These are phyloP conservation scores for Fusarium nurragi DNA, from an alignment of 2,329 filamentous ascomycete genomes.

Conservation along the genomic window DNA sequence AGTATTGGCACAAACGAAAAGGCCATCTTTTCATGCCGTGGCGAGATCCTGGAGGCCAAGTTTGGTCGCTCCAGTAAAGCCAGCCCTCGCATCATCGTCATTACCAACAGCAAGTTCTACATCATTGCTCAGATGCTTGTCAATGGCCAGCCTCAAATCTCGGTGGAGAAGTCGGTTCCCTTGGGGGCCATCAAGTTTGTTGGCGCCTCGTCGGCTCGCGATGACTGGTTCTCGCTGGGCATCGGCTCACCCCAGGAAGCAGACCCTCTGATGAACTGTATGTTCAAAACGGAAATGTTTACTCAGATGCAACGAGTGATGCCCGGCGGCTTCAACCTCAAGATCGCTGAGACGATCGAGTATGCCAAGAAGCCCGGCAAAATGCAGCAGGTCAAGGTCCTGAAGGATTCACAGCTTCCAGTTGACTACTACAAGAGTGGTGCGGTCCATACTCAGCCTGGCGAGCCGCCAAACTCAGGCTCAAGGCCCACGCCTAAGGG, in stretches of 20 bases:
- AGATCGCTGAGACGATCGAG: constrained; percentile 85
- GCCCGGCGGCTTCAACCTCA: constrained; percentile 81
- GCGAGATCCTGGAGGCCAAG: constrained; percentile 90
- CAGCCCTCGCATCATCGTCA: constrained; percentile 82
- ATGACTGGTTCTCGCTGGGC: constrained; percentile 97
- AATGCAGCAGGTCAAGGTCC: constrained; percentile 84
- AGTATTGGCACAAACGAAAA: constrained; percentile 77
- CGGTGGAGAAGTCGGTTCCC: constrained; percentile 82
- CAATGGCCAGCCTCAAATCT: constrained; percentile 83
- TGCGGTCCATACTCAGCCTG: constrained; percentile 84
- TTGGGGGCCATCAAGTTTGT: constrained; percentile 90
- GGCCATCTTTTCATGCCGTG: constrained; percentile 88
- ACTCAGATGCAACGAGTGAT: constrained; percentile 86
- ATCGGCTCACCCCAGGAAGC: constrained; percentile 90
- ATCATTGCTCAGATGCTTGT: constrained; percentile 85
- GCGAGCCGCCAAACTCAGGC: constrained; percentile 82
- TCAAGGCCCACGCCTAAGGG: constrained; percentile 88
- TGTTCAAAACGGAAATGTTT: constrained; percentile 97
- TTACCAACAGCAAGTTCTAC: constrained; percentile 89
- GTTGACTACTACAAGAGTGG: constrained; percentile 95
- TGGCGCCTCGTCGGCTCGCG: constrained; percentile 80
- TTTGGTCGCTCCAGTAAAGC: constrained; percentile 96
- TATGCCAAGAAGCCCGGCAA: constrained; percentile 99
- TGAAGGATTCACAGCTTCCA: constrained; percentile 82
- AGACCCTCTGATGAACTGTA: constrained; percentile 91